Evolutionary conservation across 164 flowering plant genomes (phyloP), one percentile per base, ranked within the genome.

Genomic region (Nelumbo lutea): DNA sequence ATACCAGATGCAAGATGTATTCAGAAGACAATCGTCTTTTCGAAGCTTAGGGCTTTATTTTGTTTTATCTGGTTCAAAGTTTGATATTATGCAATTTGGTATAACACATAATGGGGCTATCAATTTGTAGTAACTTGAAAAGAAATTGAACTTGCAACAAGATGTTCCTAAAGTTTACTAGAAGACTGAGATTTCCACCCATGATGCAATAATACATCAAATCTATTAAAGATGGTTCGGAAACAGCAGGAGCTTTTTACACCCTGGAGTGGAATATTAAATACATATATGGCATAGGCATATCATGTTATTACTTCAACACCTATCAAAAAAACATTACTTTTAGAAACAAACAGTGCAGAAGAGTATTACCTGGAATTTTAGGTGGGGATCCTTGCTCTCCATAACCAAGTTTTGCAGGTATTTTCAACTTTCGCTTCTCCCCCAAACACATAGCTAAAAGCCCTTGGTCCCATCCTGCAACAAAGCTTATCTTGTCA

Each of bases 401-500:
- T 2, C 99, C 99, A 74, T 93, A 96, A 62, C 97, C 99, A 73
- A 91, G 90, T 75, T 87, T 90, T 38, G 98, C 77, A 64, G 99
- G 99, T 67, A 96, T 96, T 79, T 88, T 90, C 82, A 95, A 76
- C 84, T 92, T 95, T 10, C 98, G 68, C 83, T 89, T 89, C 82
- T 95, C 97, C 15, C 96, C 97, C 1, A 90, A 83, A 76, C 97
- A 95, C 84, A 82, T 78, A 61, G 97, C 96, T 73, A 90, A 70
- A 5, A 95, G 72, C 67, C 97, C 97, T 75, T 92, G 97, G 79
- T 95, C 97, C 99, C 99, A 95, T 69, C 98, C 98, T 95, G 93
- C 77, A 79, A 67, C 27, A 53, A 5, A 42, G 41, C n/a, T 7
- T 3, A 48, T 13, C 2, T 41, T 14, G 39, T 61, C 39, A 70